Conservation (phyloP, 768 basidiomycete species). For the Filobasidium floriforme region DNA sequence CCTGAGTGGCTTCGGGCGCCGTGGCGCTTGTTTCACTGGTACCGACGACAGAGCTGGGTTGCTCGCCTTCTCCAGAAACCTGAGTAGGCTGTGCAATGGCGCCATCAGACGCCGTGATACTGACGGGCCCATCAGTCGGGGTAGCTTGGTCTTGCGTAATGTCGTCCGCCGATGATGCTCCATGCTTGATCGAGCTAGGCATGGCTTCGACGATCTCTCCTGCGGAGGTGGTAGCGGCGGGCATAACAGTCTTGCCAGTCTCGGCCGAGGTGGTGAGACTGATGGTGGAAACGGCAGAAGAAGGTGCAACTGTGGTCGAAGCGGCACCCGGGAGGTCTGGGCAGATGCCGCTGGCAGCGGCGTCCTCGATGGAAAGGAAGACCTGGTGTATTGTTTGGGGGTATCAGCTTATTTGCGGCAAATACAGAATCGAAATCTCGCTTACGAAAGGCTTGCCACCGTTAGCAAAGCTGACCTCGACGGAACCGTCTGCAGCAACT, state of each 20-base stretch:
- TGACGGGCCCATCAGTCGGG: too few relatives aligned
- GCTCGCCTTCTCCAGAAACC: too few relatives aligned
- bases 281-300: background rate
- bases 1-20: too few relatives aligned
- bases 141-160: too few relatives aligned
- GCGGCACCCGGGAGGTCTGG: constrained; percentile 5
- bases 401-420: too few relatives aligned
- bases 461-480: constrained; percentile 35
- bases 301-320: background rate
- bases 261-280: background rate
- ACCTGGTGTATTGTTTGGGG: constrained; percentile 21
- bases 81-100: too few relatives aligned
- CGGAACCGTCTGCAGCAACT: constrained; percentile 29
- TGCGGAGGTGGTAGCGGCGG: background rate
- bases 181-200: background rate
- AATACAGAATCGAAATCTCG: too few relatives aligned
- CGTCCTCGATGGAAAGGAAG: constrained; percentile 28
- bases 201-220: background rate
- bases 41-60: too few relatives aligned
- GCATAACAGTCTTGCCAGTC: background rate
- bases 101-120: too few relatives aligned
- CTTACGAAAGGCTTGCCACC: constrained; percentile 41
- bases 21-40: too few relatives aligned
- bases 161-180: background rate
- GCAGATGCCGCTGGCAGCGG: constrained; percentile 28